Base-by-base conservation (phyloP, 176 grass and related monocot species). In the Hordeum marinum region DNA sequence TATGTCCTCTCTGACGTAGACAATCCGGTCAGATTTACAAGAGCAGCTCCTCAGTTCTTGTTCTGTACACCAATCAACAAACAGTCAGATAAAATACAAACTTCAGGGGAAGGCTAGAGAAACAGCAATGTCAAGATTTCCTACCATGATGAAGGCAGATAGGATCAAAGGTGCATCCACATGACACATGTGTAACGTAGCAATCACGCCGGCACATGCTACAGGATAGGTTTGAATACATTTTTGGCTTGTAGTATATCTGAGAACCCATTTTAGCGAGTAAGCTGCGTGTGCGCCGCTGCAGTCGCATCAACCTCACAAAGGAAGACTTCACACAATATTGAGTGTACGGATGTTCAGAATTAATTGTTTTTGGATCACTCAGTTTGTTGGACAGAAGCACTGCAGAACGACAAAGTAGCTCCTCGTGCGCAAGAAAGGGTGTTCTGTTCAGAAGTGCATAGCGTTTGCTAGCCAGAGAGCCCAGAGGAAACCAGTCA, bases 81-180 rank as follows among this genome's bases (percentile, higher is more conserved):
- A 70, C 3, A 18, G n/a, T 76, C 42, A 86, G 41, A 13, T 81
- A 76, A 66, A 37, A 52, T 75, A 54, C 45, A 68, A 76, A 3
- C 29, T 34, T 40, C 40, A 74, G 71, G 70, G 14, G 46, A 46
- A 74, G 24, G 11, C 4, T 75, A 39, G 18, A 79, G 42, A 69
- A 78, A n/a, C 66, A 81, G 46, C 34, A 74, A 23, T 21, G 4
- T 58, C 81, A 83, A 7, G 63, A 76, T 42, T 58, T 42, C 91
- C 75, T 99, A 99, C 97, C 97, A 7, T 99, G 97, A 82, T 89
- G 90, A 54, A 99, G 86, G 82, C 97, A 99, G 76, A 96, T 83
- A 52, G 97, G 90, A 82, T 89, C 94, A 77, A 91, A 79, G 40
- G 85, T 81, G 80, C 97, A 99, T 76, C 86, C 73, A 63, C 97